These are phyloP conservation scores for Sporothrix pallida DNA, from an alignment of 2,329 filamentous ascomycete species.

Conservation along the genomic window DNA sequence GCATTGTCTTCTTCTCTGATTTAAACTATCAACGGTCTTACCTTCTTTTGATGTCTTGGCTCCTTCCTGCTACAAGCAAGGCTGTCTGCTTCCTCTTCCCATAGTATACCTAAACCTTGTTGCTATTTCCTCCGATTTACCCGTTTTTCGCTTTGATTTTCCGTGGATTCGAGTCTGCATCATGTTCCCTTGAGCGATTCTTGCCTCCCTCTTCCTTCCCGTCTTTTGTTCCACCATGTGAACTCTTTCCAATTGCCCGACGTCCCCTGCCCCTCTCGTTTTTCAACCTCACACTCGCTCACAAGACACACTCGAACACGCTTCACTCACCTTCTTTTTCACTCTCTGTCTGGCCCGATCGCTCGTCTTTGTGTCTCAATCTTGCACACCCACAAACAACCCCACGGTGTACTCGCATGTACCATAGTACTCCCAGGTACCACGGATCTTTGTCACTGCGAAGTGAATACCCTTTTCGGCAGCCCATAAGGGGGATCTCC, in stretches of 20 bases:
- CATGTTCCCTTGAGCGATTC: not conserved
- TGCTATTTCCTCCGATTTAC: slow-evolving; percentile 7
- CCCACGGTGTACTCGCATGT: slow-evolving; percentile 11
- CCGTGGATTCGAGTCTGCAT: not conserved
- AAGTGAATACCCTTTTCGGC: slow-evolving; percentile 14
- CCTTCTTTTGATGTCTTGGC: not conserved
- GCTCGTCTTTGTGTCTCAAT: slow-evolving; percentile 3
- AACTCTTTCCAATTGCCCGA: not conserved
- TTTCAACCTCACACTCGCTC: not conserved
- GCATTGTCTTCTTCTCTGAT: not conserved
- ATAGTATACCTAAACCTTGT: too few relatives aligned
- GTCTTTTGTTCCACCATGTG: not conserved
- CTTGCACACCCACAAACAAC: not conserved
- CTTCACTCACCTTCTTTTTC: not conserved
- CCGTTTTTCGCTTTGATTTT: slow-evolving; percentile 11
- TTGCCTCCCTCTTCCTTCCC: not conserved
- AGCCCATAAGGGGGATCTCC: slow-evolving; percentile 8
- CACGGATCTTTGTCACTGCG: slow-evolving; percentile 12
- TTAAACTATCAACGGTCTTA: not conserved
- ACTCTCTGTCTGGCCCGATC: not conserved
- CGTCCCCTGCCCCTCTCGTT: not conserved
- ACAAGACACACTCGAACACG: not conserved
- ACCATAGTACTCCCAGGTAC: not conserved
- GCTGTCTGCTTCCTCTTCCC: slow-evolving; percentile 13
- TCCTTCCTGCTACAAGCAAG: not conserved